Evolutionary conservation across 371 early-diverging fungal species (phyloP).

Genomic region (Mucor sp.): DNA sequence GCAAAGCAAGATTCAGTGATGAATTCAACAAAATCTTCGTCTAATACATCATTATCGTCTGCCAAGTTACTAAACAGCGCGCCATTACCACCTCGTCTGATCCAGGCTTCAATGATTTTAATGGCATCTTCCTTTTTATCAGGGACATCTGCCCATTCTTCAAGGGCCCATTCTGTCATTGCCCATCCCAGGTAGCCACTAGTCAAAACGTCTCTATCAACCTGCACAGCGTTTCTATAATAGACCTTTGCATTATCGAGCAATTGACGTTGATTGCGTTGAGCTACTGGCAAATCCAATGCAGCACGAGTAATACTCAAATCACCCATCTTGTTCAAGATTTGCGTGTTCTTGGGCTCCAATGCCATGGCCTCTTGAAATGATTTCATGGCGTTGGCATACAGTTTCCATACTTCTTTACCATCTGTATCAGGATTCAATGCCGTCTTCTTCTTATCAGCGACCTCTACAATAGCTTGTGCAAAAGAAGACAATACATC

Average conservation of each 20-base stretch:
- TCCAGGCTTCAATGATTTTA: conserved; percentile 41
- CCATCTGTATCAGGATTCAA: conserved; percentile 29
- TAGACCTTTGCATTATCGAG: conserved; percentile 58
- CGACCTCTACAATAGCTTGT: conserved; percentile 40
- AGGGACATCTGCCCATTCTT: conserved; percentile 32
- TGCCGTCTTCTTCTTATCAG: conserved; percentile 16
- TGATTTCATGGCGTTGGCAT: conserved; percentile 52
- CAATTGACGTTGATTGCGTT: conserved; percentile 52
- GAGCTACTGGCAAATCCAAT: conserved; percentile 49
- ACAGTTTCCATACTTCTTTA: conserved; percentile 56
- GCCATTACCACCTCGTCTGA: conserved; percentile 40
- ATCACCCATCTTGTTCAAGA: conserved; percentile 62
- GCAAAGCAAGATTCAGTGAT: conserved; percentile 35
- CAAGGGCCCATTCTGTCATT: conserved; percentile 42
- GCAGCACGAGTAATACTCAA: conserved; percentile 55
- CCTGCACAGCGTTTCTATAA: conserved; percentile 44
- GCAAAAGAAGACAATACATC: conserved; percentile 67
- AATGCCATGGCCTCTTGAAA: conserved; percentile 52
- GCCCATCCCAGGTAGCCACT: conserved; percentile 50
- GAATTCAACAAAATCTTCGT: conserved; percentile 43
- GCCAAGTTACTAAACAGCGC: conserved; percentile 34
- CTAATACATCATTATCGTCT: conserved; percentile 42
- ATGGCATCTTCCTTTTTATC: conserved; percentile 34
- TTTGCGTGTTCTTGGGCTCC: conserved; percentile 56
- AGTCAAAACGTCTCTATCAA: conserved; percentile 34